These are phyloP conservation scores for Citrus australasica DNA, from an alignment of 345 rosid species.

Conservation along the genomic window DNA sequence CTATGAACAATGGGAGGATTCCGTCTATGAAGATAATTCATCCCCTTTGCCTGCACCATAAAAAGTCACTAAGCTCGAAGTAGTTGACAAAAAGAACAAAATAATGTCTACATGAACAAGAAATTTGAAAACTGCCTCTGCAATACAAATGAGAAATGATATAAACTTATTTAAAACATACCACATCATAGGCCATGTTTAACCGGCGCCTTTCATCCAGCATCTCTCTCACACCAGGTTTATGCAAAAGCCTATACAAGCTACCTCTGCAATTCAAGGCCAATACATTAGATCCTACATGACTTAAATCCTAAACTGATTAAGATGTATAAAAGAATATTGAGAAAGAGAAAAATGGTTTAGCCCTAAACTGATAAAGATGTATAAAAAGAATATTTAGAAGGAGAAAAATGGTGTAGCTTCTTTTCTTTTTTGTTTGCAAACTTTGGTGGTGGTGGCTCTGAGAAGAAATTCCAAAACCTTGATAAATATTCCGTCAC, in stretches of 20 bases:
- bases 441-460: background rate
- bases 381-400: background rate
- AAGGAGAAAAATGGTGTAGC: background rate
- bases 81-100: background rate
- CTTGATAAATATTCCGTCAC: constrained; percentile 98
- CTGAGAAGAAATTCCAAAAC: constrained; percentile 31
- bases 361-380: background rate
- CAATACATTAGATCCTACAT: constrained; percentile 22
- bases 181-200: constrained; percentile 99
- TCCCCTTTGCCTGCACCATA: constrained; percentile 84
- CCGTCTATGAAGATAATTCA: constrained; percentile 96
- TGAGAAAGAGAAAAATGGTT: background rate
- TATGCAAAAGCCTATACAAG: constrained; percentile 91
- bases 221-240: constrained; percentile 73
- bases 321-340: background rate
- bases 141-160: background rate
- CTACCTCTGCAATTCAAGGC: constrained; percentile 73
- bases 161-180: constrained; percentile 28
- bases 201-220: constrained; percentile 92
- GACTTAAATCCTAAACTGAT: background rate
- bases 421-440: background rate
- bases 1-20: constrained; percentile 98
- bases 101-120: background rate
- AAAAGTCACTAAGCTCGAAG: constrained; percentile 11
- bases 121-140: background rate